A percentile compares a stretch with the other conserved stretches of the same genome.
Conservation (phyloP, 2,329 filamentous ascomycete genomes). For the Stachybotrys chlorohalonatus region DNA sequence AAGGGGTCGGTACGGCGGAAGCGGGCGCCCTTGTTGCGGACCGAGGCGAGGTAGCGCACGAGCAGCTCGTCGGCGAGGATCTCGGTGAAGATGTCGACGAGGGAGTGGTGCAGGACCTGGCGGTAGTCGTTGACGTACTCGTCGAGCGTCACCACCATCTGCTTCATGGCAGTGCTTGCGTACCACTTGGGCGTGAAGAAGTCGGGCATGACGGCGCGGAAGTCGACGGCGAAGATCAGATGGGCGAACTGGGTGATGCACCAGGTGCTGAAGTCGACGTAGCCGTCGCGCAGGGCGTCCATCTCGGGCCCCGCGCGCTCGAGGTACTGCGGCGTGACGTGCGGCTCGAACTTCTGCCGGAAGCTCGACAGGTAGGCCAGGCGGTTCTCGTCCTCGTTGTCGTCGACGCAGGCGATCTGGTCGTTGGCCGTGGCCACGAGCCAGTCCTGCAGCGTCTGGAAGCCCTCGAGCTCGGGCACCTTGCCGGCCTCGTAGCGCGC, state of each 20-base stretch:
- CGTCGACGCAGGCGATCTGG: constrained; percentile 96
- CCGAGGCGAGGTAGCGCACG: constrained; percentile 70
- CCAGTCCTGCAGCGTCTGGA: constrained; percentile 87
- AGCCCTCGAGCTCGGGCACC: constrained; percentile 50
- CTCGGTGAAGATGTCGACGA: constrained; percentile 87
- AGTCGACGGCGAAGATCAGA: constrained; percentile 86
- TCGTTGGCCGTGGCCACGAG: constrained; percentile 95
- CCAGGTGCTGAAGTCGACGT: constrained; percentile 90
- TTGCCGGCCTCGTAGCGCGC: constrained; percentile 56
- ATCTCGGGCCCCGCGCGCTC: constrained; percentile 67
- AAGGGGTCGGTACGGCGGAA: constrained; percentile 83
- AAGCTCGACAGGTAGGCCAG: constrained; percentile 81
- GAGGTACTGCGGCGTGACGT: constrained; percentile 74
- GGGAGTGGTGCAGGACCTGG: constrained; percentile 72
- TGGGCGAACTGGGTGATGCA: constrained; percentile 81
- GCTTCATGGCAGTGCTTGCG: constrained; percentile 73
- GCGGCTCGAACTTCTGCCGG: constrained; percentile 69
- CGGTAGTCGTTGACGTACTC: constrained; percentile 90
- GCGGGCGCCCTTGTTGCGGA: constrained; percentile 84
- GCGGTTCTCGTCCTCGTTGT: constrained; percentile 67
- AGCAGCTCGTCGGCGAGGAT: constrained; percentile 89
- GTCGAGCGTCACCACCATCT: constrained; percentile 89
- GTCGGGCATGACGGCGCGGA: constrained; percentile 70
- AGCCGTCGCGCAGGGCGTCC: constrained; percentile 71
- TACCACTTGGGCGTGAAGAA: constrained; percentile 95